Evolutionary conservation across 305 asterid genomes (phyloP).

Genomic region (Salvia sclarea): DNA sequence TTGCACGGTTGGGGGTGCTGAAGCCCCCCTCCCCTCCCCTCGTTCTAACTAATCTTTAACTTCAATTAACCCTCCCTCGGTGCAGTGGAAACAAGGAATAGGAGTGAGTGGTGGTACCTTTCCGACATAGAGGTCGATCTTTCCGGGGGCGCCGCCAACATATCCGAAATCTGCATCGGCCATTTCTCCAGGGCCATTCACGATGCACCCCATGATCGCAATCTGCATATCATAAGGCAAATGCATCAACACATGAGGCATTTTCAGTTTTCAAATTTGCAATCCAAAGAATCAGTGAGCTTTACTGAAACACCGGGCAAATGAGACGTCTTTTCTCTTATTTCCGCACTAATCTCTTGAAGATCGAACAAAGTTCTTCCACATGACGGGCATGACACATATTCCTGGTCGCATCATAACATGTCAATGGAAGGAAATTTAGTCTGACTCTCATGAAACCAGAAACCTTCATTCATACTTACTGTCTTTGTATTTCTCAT

Average conservation of each 20-base stretch:
- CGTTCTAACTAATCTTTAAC: too few species aligned
- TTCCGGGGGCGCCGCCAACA: slow-evolving; percentile 99
- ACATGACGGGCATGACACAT: slow-evolving; percentile 98
- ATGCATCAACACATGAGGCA: neutral
- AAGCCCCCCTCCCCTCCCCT: too few species aligned
- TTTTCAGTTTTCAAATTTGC: too few species aligned
- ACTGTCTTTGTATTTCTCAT: slow-evolving; percentile 99
- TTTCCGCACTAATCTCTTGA: slow-evolving; percentile 95
- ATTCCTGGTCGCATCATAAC: slow-evolving; percentile 58
- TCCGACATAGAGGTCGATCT: slow-evolving; percentile 96
- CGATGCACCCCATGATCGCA: slow-evolving; percentile 99
- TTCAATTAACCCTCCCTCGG: neutral
- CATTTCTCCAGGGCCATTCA: slow-evolving; percentile 99
- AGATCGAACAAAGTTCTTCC: slow-evolving; percentile 98
- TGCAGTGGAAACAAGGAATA: neutral
- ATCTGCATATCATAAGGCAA: slow-evolving; percentile 48
- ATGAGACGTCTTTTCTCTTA: slow-evolving; percentile 95
- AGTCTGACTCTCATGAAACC: too few species aligned
- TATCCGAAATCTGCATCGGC: slow-evolving; percentile 99
- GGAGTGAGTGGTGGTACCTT: slow-evolving; percentile 50
- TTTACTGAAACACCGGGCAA: slow-evolving; percentile 98
- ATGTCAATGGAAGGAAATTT: too few species aligned
- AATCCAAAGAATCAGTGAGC: too few species aligned
- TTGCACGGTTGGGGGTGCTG: too few species aligned
- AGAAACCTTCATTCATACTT: slow-evolving; percentile 26